Percentiles rank a stretch among this genome's conserved stretches.
phyloP scores from a whole-genome alignment of 2,329 filamentous ascomycete species.

The Falciphora oryzae region DNA sequence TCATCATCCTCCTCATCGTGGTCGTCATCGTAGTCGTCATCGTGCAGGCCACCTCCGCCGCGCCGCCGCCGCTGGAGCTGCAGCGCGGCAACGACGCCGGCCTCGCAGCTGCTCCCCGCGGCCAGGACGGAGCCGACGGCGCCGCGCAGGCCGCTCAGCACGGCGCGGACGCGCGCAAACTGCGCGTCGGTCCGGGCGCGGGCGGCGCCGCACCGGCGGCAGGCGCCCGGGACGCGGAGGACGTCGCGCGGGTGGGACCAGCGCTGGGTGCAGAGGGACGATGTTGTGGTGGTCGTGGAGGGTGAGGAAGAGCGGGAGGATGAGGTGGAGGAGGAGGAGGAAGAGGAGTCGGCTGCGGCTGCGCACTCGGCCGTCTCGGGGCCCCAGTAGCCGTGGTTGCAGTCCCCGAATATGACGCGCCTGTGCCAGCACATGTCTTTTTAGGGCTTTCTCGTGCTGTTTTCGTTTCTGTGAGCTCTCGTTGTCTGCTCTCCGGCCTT shows the following conservation, averaged over 20 bases:
- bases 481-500: not conserved
- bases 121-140: not conserved
- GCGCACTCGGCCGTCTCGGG: constrained; percentile 1
- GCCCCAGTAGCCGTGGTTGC: constrained; percentile 6
- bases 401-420: constrained; percentile 3
- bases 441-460: not conserved
- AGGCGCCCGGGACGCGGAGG: not conserved
- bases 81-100: too few species aligned
- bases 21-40: too few species aligned
- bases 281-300: too few species aligned
- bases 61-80: too few species aligned
- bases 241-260: constrained; percentile 9
- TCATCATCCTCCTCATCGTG: too few species aligned
- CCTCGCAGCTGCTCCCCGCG: not conserved
- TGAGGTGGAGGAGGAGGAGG: too few species aligned
- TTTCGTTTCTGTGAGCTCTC: not conserved
- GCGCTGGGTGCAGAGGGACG: not conserved
- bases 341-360: not conserved
- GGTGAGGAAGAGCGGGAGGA: not conserved
- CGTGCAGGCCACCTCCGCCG: too few species aligned
- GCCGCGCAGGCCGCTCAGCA: constrained; percentile 1
- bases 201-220: not conserved
- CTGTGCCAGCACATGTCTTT: constrained; percentile 7
- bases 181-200: constrained; percentile 5
- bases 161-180: constrained; percentile 2